These are phyloP conservation scores for Magnolia changhungtana DNA, from an alignment of 164 flowering plant species.

Conservation along the genomic window DNA sequence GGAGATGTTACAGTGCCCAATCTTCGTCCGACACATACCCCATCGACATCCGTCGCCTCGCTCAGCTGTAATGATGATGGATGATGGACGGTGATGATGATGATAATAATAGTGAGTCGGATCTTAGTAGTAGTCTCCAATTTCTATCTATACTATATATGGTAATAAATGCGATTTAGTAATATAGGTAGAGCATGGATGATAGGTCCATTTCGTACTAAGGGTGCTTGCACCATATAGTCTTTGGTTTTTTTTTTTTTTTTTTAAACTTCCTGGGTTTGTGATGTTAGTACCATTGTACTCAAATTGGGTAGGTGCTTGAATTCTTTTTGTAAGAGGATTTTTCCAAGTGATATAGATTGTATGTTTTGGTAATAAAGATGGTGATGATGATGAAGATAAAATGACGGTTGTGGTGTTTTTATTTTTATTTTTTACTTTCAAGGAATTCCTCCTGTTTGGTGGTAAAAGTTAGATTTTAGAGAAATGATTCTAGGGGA, in stretches of 20 bases:
- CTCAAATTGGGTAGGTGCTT: neutral
- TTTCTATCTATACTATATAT: neutral
- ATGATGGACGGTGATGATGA: constrained; percentile 5
- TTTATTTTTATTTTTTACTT: too few species aligned
- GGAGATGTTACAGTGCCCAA: constrained; percentile 60
- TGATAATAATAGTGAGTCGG: neutral
- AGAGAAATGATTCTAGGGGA: too few species aligned
- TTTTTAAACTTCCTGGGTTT: neutral
- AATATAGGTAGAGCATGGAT: neutral
- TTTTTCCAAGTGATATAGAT: too few species aligned
- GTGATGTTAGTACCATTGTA: neutral
- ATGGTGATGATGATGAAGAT: too few species aligned
- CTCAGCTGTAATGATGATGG: constrained; percentile 41
- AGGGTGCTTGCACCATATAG: neutral
- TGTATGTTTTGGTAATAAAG: too few species aligned
- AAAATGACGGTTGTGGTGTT: too few species aligned
- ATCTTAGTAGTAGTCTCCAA: neutral
- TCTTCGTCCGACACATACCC: constrained; percentile 61
- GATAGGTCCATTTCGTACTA: neutral
- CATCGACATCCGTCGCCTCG: constrained; percentile 54
- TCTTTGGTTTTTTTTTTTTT: too few species aligned
- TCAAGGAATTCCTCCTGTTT: too few species aligned
- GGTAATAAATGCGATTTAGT: neutral
- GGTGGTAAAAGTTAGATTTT: too few species aligned
- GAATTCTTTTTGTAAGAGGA: neutral